Conservation (phyloP, 139 green algal genomes). For the Chlorella ohadii region DNA sequence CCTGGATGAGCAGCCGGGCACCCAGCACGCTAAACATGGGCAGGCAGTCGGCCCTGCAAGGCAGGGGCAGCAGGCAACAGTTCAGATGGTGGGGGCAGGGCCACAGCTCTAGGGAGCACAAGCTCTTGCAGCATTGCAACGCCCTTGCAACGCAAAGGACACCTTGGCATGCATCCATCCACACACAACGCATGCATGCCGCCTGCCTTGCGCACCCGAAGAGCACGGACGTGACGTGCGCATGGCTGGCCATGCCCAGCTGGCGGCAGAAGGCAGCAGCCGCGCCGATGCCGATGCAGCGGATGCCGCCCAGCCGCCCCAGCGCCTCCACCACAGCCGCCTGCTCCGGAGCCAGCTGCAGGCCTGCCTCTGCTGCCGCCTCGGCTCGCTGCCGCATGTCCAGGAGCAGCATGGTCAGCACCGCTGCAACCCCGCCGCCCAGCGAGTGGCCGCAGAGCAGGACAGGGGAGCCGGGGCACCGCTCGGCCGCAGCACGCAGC, state of each 20-base stretch:
- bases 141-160: no score
- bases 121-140: no score
- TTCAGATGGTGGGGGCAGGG: not conserved
- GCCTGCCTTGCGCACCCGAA: conserved; percentile 2
- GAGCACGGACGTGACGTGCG: conserved; percentile 7
- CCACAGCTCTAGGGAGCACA: no score
- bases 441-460: conserved; percentile 63
- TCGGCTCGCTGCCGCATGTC: not conserved
- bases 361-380: not conserved
- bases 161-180: no score
- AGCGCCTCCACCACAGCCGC: not conserved
- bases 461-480: conserved; percentile 60
- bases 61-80: not conserved
- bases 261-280: conserved; percentile 13
- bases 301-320: conserved; percentile 10
- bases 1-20: conserved; percentile 20
- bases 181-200: no score
- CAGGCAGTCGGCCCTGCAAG: conserved; percentile 25
- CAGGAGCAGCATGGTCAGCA: conserved; percentile 20
- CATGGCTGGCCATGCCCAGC: conserved; percentile 13
- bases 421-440: conserved; percentile 43
- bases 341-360: not conserved
- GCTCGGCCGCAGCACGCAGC: conserved; percentile 31
- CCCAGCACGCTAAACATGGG: conserved; percentile 28
- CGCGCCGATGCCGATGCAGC: conserved; percentile 17